Base-by-base conservation (phyloP, 305 asterid genomes). In the Rubia balearica region DNA sequence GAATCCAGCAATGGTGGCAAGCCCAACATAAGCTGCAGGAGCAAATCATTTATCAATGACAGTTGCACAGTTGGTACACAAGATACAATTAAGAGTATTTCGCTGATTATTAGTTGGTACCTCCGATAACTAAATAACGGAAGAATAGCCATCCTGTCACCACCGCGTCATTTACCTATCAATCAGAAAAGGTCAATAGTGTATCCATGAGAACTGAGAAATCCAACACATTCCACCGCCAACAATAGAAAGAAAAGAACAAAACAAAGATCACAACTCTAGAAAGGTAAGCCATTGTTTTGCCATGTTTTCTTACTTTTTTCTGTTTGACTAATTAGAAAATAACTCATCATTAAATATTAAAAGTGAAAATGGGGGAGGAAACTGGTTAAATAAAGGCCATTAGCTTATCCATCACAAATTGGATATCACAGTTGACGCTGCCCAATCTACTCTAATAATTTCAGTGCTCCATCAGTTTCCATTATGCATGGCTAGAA, bases 121-220 rank as follows among this genome's bases (percentile, higher is more conserved):
- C 99, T 91, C 99, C 99, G 78, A 94, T 90, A 80, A 91, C 97
- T 73, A 94, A 77, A 80, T 91, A 94, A 43, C 98, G 98, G 65
- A 94, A 94, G 90, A 94, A 94, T 76, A 94, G 81, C 99, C 99
- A 94, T 78, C 97, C 97, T 46, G 85, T 78, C 80, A 94, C 98
- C 66, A 94, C 97, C 71, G 96, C 98, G 81, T 94, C 99, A 82
- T 85, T 91, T 65, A 91, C 93, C 99, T 94, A 85, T 73, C 82
- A 85, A 76, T 63, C 70, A 68, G 64, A 77, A 74, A 77, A 70
- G 79, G 68, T 38, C 30, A 75, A 45, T 68, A 60, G 48, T 63
- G 55, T 42, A 45, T 45, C 13, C n/a, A 46, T 21, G 45, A 36
- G 55, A 36, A 57, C n/a, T 21, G 71, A 17, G 41, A 36, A 16